Evolutionary conservation across 768 basidiomycete genomes (phyloP).

Genomic region (Russula vinacea): DNA sequence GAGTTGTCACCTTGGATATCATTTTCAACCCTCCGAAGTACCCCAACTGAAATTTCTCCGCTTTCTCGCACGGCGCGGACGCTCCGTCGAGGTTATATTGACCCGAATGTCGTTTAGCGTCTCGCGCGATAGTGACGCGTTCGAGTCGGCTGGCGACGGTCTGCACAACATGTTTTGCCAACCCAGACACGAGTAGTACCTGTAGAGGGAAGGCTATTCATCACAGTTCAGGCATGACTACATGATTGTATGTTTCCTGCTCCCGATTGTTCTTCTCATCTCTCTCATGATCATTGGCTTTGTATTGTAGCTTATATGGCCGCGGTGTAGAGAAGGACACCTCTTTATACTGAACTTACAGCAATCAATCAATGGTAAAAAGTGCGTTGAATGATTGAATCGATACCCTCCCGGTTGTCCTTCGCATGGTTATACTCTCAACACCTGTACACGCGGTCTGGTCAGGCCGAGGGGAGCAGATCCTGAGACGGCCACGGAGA

Average conservation of each 20-base stretch:
- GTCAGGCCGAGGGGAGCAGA: too few relatives aligned
- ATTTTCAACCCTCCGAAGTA: slow-evolving; percentile 75
- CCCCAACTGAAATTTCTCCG: slow-evolving; percentile 75
- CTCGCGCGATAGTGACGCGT: slow-evolving; percentile 63
- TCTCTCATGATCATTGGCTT: too few relatives aligned
- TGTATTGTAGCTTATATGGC: slow-evolving; percentile 24
- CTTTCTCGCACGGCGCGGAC: slow-evolving; percentile 50
- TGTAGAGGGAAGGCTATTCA: too few relatives aligned
- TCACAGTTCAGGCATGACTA: too few relatives aligned
- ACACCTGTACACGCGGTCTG: too few relatives aligned
- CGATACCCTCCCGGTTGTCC: slow-evolving; percentile 57
- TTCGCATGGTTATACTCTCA: slow-evolving; percentile 2
- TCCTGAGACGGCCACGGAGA: too few relatives aligned
- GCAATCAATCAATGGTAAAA: slow-evolving; percentile 34
- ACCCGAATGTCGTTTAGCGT: slow-evolving; percentile 81
- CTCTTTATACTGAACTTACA: background rate
- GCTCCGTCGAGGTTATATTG: slow-evolving; percentile 47
- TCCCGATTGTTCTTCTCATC: too few relatives aligned
- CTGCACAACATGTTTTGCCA: slow-evolving; percentile 65
- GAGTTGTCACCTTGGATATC: slow-evolving; percentile 44
- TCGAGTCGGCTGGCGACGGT: slow-evolving; percentile 76
- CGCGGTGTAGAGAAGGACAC: slow-evolving; percentile 35
- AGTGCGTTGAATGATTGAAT: slow-evolving; percentile 65
- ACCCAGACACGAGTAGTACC: too few relatives aligned
- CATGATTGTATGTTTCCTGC: too few relatives aligned